A percentile compares a stretch with the other conserved stretches of the same genome.
phyloP scores from a whole-genome alignment of 2,329 filamentous ascomycete genomes.

The Remersonia thermophila region DNA sequence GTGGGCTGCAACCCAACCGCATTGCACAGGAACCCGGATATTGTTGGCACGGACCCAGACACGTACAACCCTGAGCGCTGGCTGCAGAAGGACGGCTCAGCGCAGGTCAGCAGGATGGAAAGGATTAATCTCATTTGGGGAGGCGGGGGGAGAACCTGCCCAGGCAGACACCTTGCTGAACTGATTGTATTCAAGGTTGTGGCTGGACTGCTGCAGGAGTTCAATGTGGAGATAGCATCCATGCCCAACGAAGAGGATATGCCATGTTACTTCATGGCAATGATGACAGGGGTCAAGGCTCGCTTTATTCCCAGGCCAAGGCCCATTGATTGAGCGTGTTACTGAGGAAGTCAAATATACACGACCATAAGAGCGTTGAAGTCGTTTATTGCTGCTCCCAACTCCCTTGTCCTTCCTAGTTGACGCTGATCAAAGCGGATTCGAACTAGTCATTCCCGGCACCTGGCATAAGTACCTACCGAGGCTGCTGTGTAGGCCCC shows the following conservation, averaged over 20 bases:
- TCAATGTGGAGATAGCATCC: slow-evolving; percentile 28
- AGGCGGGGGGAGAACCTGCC: slow-evolving; percentile 37
- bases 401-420: too few relatives aligned
- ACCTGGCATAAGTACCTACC: too few relatives aligned
- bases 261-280: slow-evolving; percentile 39
- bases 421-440: too few relatives aligned
- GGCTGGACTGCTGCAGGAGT: slow-evolving; percentile 29
- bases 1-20: slow-evolving; percentile 40
- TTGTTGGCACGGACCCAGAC: slow-evolving; percentile 36
- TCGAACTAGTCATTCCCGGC: too few relatives aligned
- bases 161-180: slow-evolving; percentile 38
- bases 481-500: too few relatives aligned
- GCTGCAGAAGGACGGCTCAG: slow-evolving; percentile 23
- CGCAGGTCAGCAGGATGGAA: slow-evolving; percentile 29
- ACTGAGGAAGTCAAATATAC: too few relatives aligned
- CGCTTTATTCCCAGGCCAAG: too few relatives aligned
- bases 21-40: slow-evolving; percentile 35
- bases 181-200: slow-evolving; percentile 35
- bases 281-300: slow-evolving; percentile 35
- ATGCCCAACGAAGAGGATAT: slow-evolving; percentile 28
- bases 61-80: slow-evolving; percentile 36
- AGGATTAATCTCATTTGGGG: slow-evolving; percentile 39
- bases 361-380: too few relatives aligned
- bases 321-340: too few relatives aligned
- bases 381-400: too few relatives aligned